phyloP scores from a whole-genome alignment of 2,329 filamentous ascomycete species.

The Stagonosporopsis chrysanthemi region DNA sequence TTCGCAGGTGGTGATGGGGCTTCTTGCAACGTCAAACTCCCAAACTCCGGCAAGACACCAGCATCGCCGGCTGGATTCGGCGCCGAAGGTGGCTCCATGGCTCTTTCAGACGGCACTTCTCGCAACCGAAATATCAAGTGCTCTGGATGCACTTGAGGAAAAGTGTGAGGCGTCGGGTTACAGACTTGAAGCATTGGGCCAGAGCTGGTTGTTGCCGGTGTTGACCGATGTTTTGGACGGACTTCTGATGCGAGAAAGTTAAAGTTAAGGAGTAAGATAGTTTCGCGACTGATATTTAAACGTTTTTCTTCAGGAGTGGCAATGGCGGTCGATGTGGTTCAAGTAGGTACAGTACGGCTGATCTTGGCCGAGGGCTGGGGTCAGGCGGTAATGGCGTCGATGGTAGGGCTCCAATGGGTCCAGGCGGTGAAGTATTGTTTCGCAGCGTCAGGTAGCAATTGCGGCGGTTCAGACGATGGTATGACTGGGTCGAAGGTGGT shows the following conservation, averaged over 20 bases:
- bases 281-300: not conserved
- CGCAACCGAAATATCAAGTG: slow-evolving; percentile 35
- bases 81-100: slow-evolving; percentile 47
- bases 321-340: not conserved
- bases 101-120: slow-evolving; percentile 25
- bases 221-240: slow-evolving; percentile 27
- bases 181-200: slow-evolving; percentile 47
- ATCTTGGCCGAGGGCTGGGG: not conserved
- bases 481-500: slow-evolving; percentile 15
- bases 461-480: slow-evolving; percentile 17
- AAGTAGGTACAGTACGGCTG: not conserved
- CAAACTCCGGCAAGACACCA: slow-evolving; percentile 50
- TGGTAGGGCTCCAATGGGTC: slow-evolving; percentile 12
- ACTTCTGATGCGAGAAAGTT: not conserved
- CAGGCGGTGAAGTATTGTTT: slow-evolving; percentile 16
- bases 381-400: slow-evolving; percentile 7
- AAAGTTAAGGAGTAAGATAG: not conserved
- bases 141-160: slow-evolving; percentile 41
- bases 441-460: slow-evolving; percentile 17
- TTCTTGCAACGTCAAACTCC: slow-evolving; percentile 42
- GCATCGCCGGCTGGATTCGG: slow-evolving; percentile 52
- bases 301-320: not conserved
- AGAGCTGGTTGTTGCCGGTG: slow-evolving; percentile 29
- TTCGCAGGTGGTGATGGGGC: slow-evolving; percentile 50
- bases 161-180: slow-evolving; percentile 36